Evolutionary conservation across 768 basidiomycete species (phyloP).

Genomic region (Pulveroboletus sp.): DNA sequence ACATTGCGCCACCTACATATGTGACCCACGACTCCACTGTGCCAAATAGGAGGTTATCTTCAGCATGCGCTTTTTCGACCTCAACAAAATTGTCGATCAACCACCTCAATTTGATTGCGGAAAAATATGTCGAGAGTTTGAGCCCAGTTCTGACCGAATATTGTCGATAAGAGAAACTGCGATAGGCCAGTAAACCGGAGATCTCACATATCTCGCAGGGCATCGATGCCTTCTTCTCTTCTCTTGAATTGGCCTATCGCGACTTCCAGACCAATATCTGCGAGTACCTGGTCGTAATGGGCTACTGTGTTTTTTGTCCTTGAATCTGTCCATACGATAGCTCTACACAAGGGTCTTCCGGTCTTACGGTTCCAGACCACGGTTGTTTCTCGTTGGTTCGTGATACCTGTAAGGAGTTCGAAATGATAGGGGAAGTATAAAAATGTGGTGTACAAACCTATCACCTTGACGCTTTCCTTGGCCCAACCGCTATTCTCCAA

Average conservation of each 20-base stretch:
- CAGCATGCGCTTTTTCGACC: constrained; percentile 72
- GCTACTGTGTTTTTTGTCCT: constrained; percentile 83
- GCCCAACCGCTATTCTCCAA: constrained; percentile 76
- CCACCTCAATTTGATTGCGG: constrained; percentile 94
- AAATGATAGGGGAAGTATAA: background rate
- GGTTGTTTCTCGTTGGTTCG: constrained; percentile 95
- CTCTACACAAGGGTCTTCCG: constrained; percentile 81
- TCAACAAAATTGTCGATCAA: constrained; percentile 84
- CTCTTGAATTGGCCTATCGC: constrained; percentile 60
- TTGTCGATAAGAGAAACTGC: background rate
- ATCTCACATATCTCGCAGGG: constrained; percentile 63
- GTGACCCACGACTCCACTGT: constrained; percentile 97
- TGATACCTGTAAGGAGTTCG: constrained; percentile 57
- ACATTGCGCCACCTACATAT: constrained; percentile 52
- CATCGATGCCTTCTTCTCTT: constrained; percentile 63
- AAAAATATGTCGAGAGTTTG: constrained; percentile 97
- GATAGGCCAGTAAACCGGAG: background rate
- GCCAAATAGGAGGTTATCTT: constrained; percentile 82
- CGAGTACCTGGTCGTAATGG: constrained; percentile 69
- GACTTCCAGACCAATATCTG: constrained; percentile 70
- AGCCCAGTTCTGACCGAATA: constrained; percentile 67
- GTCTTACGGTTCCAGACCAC: constrained; percentile 90
- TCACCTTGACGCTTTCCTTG: constrained; percentile 80
- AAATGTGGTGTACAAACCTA: constrained; percentile 54
- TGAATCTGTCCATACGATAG: constrained; percentile 97